Evolutionary conservation across 192 early-diverging fungal species (phyloP), one percentile per base, ranked within the genome.

Genomic region (Umbelopsis sp.): DNA sequence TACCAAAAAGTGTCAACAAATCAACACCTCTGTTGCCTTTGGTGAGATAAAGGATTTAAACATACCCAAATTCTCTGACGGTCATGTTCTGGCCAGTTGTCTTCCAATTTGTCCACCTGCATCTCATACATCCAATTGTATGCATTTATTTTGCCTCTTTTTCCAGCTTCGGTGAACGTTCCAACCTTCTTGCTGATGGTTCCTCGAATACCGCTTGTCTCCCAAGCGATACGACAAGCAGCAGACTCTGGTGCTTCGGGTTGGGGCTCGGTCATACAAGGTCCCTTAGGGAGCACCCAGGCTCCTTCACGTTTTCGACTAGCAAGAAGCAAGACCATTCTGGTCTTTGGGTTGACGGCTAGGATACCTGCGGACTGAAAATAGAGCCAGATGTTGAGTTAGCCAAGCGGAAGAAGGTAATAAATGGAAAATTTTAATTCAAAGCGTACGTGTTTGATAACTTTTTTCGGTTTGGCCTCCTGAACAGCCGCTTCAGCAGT

Each of bases 61-160:
- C 37, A 66, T 67, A 78, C 76, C 76, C 76, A 78, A 35, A 70
- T 44, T 25, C 76, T 55, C 41, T 64, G 16, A 55, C 71, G 71
- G 41, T 69, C 68, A 15, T 52, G 50, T 18, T 50, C 71, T 9
- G 76, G 76, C 68, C 68, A 72, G 23, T 61, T 8, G 4, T 67
- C 64, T 35, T 73, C 23, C 5, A 70, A n/a, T 12, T 23, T 73
- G 22, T 44, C 27, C 10, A 48, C 22, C 21, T 51, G 12, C 1
- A 78, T 69, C 23, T 78, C 68, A 66, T 64, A 78, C 64, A 78
- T 73, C 64, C 71, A 73, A 55, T 78, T 71, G 55, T 78, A 71
- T 6, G 71, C 76, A 41, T 70, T 72, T 13, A 73, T 78, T 30
- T 71, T 78, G 2, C 76, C 76, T 47, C 41, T 78, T n/a, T 78